phyloP scores from a whole-genome alignment of 1,139 yeast species.

The Hansenula anomala region DNA sequence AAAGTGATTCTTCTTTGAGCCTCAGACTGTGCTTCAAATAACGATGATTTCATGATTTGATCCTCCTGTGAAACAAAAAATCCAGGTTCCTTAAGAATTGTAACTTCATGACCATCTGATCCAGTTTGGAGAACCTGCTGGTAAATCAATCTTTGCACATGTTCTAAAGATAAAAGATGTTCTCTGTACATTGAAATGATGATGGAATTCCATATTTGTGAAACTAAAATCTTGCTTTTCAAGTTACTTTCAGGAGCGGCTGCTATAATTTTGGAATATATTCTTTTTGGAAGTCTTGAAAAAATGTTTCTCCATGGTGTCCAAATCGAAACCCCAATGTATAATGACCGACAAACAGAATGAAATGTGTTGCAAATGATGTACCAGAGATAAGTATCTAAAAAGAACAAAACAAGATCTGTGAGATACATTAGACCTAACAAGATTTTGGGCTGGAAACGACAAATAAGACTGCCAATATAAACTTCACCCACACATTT shows the following conservation, averaged over 20 bases:
- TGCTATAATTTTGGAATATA: slow-evolving; percentile 63
- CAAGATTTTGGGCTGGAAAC: slow-evolving; percentile 55
- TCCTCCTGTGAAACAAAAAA: slow-evolving; percentile 70
- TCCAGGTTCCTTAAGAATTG: slow-evolving; percentile 58
- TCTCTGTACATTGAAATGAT: slow-evolving; percentile 69
- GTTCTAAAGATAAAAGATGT: slow-evolving; percentile 65
- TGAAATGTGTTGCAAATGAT: slow-evolving; percentile 65
- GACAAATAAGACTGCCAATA: slow-evolving; percentile 48
- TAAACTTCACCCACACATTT: slow-evolving; percentile 57
- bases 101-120: slow-evolving; percentile 11
- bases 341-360: slow-evolving; percentile 68
- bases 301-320: slow-evolving; percentile 76
- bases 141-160: slow-evolving; percentile 62
- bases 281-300: slow-evolving; percentile 68
- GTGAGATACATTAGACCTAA: slow-evolving; percentile 60
- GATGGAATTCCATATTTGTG: slow-evolving; percentile 72
- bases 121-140: slow-evolving; percentile 46
- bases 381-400: slow-evolving; percentile 76
- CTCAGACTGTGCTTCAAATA: slow-evolving; percentile 54
- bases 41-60: slow-evolving; percentile 55
- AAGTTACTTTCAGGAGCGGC: slow-evolving; percentile 43
- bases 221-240: slow-evolving; percentile 64
- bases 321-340: slow-evolving; percentile 68
- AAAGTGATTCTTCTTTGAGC: slow-evolving; percentile 73
- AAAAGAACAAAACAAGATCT: slow-evolving; percentile 64